phyloP scores from a whole-genome alignment of 768 basidiomycete species.

The Exidia glandulosa region DNA sequence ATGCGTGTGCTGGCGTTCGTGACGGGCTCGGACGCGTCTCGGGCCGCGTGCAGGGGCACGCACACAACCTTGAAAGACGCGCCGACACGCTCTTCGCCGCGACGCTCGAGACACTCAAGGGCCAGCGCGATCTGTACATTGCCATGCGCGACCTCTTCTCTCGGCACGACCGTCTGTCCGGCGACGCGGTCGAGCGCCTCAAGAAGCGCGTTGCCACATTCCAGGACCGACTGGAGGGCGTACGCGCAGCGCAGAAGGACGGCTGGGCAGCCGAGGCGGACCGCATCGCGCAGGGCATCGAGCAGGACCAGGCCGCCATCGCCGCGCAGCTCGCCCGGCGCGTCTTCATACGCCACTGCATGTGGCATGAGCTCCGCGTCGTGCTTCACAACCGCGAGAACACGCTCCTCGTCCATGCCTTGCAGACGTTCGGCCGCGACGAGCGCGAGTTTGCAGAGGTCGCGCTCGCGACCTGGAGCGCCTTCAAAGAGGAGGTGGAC shows the following conservation, averaged over 20 bases:
- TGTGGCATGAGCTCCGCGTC: conserved; percentile 95
- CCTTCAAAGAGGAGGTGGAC: conserved; percentile 57
- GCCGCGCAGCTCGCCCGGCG: conserved; percentile 62
- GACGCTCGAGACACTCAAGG: conserved; percentile 68
- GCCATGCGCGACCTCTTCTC: conserved; percentile 79
- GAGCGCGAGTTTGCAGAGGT: conserved; percentile 59
- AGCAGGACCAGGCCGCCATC: conserved; percentile 79
- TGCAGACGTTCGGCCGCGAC: conserved; percentile 62
- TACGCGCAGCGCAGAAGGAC: conserved; percentile 60
- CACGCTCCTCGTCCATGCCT: conserved; percentile 59
- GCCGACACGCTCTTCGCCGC: conserved; percentile 60
- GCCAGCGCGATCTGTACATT: conserved; percentile 76
- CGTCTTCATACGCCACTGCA: conserved; percentile 72
- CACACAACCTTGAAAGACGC: conserved; percentile 62
- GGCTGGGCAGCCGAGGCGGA: conserved; percentile 85
- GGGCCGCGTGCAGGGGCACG: conserved; percentile 54
- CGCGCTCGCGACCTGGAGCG: conserved; percentile 62
- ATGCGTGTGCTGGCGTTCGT: conserved; percentile 66
- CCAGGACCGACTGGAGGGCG: conserved; percentile 63
- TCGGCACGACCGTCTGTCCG: conserved; percentile 79
- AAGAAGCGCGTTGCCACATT: conserved; percentile 76
- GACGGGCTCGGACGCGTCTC: conserved; percentile 60
- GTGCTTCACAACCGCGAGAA: conserved; percentile 88
- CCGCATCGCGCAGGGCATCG: conserved; percentile 54
- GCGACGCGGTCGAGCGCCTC: conserved; percentile 79